phyloP scores from a whole-genome alignment of 108 stramenopile genomes.

The Phaeodactylum tricornutum region DNA sequence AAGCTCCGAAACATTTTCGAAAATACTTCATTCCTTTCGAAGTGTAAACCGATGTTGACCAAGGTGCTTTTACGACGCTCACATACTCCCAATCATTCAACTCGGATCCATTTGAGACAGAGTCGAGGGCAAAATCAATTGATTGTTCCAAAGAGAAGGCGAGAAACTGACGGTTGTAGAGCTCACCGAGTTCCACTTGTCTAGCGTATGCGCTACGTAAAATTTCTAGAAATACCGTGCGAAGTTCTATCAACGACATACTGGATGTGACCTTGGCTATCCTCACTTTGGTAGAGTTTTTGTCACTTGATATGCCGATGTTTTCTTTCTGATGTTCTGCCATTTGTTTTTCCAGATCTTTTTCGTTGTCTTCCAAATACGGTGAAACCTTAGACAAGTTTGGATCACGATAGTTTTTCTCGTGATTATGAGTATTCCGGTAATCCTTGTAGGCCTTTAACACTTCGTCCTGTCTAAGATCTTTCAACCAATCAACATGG shows the following conservation, averaged over 20 bases:
- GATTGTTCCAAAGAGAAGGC: constrained; percentile 13
- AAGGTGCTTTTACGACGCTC: not conserved
- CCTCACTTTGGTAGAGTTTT: not conserved
- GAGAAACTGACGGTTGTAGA: constrained; percentile 20
- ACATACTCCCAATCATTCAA: constrained; percentile 30
- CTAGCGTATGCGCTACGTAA: constrained; percentile 18
- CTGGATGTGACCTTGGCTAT: constrained; percentile 1
- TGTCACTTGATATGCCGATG: not conserved
- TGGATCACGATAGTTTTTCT: too few species aligned
- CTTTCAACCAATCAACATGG: constrained; percentile 39
- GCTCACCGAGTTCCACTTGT: constrained; percentile 22
- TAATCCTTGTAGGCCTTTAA: constrained; percentile 19
- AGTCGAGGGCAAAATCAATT: constrained; percentile 20
- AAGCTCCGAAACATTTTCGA: constrained; percentile 2
- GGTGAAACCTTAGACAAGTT: constrained; percentile 5
- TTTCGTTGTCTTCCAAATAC: not conserved
- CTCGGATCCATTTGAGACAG: constrained; percentile 12
- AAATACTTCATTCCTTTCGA: constrained; percentile 1
- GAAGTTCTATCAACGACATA: constrained; percentile 6
- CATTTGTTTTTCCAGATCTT: not conserved
- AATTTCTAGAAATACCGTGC: constrained; percentile 20
- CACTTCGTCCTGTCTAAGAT: constrained; percentile 36
- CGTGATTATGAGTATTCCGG: not conserved
- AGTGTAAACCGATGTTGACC: not conserved
- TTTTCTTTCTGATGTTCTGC: not conserved